Evolutionary conservation across 164 flowering plant species (phyloP), one percentile per base, ranked within the genome.

Genomic region (Echeveria elegans): DNA sequence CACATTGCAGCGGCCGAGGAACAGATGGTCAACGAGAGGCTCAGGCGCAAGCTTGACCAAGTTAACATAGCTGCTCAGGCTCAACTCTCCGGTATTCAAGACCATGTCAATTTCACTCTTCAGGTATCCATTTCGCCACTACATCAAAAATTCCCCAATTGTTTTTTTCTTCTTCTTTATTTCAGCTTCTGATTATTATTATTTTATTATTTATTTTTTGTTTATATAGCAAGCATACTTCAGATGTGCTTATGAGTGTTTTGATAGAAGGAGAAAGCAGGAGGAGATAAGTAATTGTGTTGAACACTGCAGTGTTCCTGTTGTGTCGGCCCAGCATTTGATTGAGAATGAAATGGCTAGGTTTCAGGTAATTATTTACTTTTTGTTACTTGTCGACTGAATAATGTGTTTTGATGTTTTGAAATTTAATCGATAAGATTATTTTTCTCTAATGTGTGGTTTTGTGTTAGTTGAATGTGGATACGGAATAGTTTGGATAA

Each of bases 71-170:
- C 88, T 28, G 95, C 95, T 28, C 91, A 91, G 71, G 38, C 77
- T 41, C 93, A 89, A 11, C 96, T 94, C 69, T 70, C 88, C 41
- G 82, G 76, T 26, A 67, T 94, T 11, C 94, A 90, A 63, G 92
- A 94, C 73, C 93, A 89, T 68, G 87, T 94, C 82, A 89, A 89
- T 81, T 94, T 88, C 85, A 89, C 91, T 48, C 96, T 94, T 52
- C 99, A 91, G 96, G 97, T 94, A 21, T 36, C 6, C 38, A 36
- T 0, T 36, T 36, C 9, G 9, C 6, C 9, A 36, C n/a, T 36
- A 10, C 38, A 36, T 37, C 65, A 1, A 64, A 63, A 18, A 47
- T 16, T 21, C 21, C 52, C n/a, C 21, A 47, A 47, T 14, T 18
- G 0, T 7, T 18, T 14, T 47, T 47, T 50, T 3, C 1, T 15